Evolutionary conservation across 768 basidiomycete species (phyloP).

Genomic region (Mycena leptocephala): DNA sequence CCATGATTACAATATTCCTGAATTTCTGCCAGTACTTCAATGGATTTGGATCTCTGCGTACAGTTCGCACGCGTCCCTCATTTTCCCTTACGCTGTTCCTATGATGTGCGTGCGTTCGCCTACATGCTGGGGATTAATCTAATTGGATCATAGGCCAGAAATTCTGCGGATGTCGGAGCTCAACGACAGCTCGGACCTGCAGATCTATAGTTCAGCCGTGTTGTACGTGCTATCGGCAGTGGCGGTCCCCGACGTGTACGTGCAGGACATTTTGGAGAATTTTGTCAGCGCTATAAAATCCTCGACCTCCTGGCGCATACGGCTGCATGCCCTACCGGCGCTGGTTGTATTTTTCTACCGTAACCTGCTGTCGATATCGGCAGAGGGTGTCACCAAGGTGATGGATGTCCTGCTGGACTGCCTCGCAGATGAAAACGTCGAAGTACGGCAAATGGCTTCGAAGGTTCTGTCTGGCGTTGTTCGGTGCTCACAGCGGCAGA

Average conservation of each 20-base stretch:
- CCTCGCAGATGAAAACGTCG: conserved; percentile 91
- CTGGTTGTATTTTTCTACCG: conserved; percentile 94
- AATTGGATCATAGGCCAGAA: conserved; percentile 73
- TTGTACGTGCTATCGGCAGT: conserved; percentile 88
- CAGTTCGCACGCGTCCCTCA: conserved; percentile 79
- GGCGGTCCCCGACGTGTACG: conserved; percentile 78
- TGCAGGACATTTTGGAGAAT: conserved; percentile 72
- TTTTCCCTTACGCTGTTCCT: conserved; percentile 84
- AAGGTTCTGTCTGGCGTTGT: conserved; percentile 90
- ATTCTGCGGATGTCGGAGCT: conserved; percentile 93
- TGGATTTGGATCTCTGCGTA: conserved; percentile 89
- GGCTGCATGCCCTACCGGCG: conserved; percentile 89
- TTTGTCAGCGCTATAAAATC: conserved; percentile 84
- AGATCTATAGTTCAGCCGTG: conserved; percentile 85
- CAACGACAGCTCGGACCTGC: conserved; percentile 88
- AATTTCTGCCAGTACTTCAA: conserved; percentile 69
- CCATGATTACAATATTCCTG: conserved; percentile 19
- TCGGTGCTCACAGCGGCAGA: conserved; percentile 91
- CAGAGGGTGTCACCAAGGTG: conserved; percentile 75
- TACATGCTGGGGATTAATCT: conserved; percentile 17
- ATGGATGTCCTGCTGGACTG: conserved; percentile 91
- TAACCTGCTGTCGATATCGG: conserved; percentile 85
- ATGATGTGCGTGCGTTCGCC: conserved; percentile 74
- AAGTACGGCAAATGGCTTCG: conserved; percentile 94
- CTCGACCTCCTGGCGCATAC: conserved; percentile 92